A percentile compares a stretch with the other conserved stretches of the same genome.
phyloP scores from a whole-genome alignment of 1,284 basidiomycete species.

The Vanrija pseudolonga region DNA sequence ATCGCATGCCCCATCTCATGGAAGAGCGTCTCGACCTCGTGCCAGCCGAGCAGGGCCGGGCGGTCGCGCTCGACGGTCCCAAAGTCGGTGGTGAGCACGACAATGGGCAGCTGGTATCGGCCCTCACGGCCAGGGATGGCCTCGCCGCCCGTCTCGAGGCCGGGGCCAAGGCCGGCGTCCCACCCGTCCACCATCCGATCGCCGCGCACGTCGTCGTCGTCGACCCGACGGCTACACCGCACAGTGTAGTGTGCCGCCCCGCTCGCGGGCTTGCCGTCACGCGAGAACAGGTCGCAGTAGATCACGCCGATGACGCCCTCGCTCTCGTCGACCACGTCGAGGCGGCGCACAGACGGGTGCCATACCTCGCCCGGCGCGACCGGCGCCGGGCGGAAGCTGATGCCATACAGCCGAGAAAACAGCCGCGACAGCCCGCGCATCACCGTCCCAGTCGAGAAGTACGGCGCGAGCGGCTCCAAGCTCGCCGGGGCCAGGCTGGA shows the following conservation, averaged over 20 bases:
- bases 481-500: slow-evolving; percentile 53
- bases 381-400: slow-evolving; percentile 65
- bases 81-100: slow-evolving; percentile 90
- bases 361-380: slow-evolving; percentile 76
- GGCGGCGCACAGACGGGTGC: slow-evolving; percentile 81
- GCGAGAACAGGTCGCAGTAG: slow-evolving; percentile 85
- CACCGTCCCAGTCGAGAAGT: slow-evolving; percentile 73
- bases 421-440: slow-evolving; percentile 81
- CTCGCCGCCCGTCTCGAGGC: slow-evolving; percentile 41
- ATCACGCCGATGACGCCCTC: slow-evolving; percentile 86
- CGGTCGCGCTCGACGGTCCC: slow-evolving; percentile 57
- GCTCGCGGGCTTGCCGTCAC: slow-evolving; percentile 72
- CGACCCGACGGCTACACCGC: slow-evolving; percentile 83
- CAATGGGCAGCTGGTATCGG: slow-evolving; percentile 81
- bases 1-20: slow-evolving; percentile 99
- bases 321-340: slow-evolving; percentile 79
- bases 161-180: slow-evolving; percentile 38
- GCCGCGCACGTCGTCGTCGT: slow-evolving; percentile 74
- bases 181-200: slow-evolving; percentile 54
- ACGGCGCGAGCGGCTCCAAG: slow-evolving; percentile 60
- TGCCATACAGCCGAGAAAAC: slow-evolving; percentile 80
- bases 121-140: slow-evolving; percentile 57
- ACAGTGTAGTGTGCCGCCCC: slow-evolving; percentile 98
- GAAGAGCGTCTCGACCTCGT: slow-evolving; percentile 90
- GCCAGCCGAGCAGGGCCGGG: slow-evolving; percentile 79